These are phyloP conservation scores for Fusarium tuaranense DNA, from an alignment of 2,329 filamentous ascomycete species.

Conservation along the genomic window DNA sequence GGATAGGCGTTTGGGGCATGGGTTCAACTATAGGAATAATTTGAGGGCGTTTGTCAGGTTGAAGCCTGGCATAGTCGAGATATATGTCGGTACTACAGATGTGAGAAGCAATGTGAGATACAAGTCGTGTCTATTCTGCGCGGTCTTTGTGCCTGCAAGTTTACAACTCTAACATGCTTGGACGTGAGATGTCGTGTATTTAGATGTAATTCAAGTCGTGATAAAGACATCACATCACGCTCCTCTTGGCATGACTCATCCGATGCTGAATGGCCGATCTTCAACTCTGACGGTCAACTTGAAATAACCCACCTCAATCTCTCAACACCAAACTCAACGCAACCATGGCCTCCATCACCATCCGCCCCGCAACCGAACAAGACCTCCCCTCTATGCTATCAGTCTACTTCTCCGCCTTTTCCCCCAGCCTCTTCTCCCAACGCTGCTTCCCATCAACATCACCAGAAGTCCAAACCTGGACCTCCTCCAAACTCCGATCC, in stretches of 20 bases:
- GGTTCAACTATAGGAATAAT: constrained; percentile 18
- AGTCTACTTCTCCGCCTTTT: constrained; percentile 49
- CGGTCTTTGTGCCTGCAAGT: not conserved
- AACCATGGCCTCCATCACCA: constrained; percentile 25
- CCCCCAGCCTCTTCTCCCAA: constrained; percentile 45
- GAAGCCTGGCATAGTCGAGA: not conserved
- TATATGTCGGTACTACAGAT: constrained; percentile 2
- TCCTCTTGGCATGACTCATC: constrained; percentile 22
- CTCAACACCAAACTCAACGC: not conserved
- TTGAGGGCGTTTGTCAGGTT: constrained; percentile 8
- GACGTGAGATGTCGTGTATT: not conserved
- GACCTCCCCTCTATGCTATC: constrained; percentile 49
- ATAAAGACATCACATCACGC: not conserved
- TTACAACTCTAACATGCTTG: not conserved
- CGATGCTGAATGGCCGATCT: not conserved
- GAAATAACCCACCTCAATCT: too few relatives aligned
- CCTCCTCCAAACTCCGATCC: constrained; percentile 37
- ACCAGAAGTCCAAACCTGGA: constrained; percentile 34
- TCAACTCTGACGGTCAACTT: not conserved
- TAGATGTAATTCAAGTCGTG: too few relatives aligned
- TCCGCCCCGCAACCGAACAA: constrained; percentile 53
- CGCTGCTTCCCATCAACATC: constrained; percentile 45
- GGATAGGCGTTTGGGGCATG: constrained; percentile 23
- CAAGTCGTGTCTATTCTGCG: not conserved
- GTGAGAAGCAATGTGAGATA: constrained; percentile 9